Percentiles rank a stretch among this genome's conserved stretches.
These are phyloP conservation scores for Cucurbita pepo DNA, from an alignment of 306 rosid genomes.

Conservation along the genomic window DNA sequence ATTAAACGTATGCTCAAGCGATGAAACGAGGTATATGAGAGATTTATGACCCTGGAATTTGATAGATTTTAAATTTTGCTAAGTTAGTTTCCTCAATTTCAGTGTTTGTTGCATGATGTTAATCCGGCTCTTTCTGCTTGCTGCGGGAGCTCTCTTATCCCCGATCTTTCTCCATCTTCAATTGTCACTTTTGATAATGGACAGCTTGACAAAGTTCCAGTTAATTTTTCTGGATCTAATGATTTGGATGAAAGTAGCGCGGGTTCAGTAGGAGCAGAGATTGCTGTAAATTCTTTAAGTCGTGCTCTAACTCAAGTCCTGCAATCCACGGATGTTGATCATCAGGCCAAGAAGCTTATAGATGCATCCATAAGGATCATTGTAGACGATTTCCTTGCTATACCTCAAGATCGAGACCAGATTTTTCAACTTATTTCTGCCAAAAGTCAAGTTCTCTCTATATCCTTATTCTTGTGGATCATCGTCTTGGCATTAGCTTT, in stretches of 20 bases:
- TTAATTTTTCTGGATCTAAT: neutral
- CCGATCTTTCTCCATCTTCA: slow-evolving; percentile 1
- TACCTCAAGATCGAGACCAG: slow-evolving; percentile 22
- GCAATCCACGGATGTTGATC: slow-evolving; percentile 15
- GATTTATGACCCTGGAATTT: neutral
- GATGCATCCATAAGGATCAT: slow-evolving; percentile 32
- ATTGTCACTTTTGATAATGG: neutral
- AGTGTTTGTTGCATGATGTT: slow-evolving; percentile 7
- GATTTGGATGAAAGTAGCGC: neutral
- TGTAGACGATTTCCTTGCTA: slow-evolving; percentile 13
- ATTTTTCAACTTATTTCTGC: slow-evolving; percentile 8
- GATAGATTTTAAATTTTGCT: neutral
- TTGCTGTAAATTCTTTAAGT: slow-evolving; percentile 17
- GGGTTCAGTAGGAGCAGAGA: slow-evolving; percentile 20
- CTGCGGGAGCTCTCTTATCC: neutral
- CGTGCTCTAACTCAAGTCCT: slow-evolving; percentile 20
- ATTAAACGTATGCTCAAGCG: neutral
- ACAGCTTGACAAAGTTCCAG: neutral
- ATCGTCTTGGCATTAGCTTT: slow-evolving; percentile 14
- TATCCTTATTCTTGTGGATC: slow-evolving; percentile 30
- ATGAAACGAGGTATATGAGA: neutral
- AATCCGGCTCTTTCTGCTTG: neutral
- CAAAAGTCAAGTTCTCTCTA: slow-evolving; percentile 18
- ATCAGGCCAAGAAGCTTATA: slow-evolving; percentile 35
- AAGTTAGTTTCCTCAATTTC: neutral